Evolutionary conservation across 495 filamentous ascomycete genomes (phyloP), one percentile per base, ranked within the genome.

Genomic region (Aspergillus panamensis): DNA sequence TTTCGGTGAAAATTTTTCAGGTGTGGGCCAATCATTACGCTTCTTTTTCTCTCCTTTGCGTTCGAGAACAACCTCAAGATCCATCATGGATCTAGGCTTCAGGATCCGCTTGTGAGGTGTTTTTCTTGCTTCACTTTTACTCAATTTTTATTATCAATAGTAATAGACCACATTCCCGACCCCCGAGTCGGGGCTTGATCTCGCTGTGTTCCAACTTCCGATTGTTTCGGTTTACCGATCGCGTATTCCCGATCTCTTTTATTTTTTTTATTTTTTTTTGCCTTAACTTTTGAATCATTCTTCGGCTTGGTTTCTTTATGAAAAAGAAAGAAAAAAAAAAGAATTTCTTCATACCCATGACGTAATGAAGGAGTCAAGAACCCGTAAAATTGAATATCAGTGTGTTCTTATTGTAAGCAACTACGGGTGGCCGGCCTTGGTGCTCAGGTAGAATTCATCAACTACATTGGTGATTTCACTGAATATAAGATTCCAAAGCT

Each of bases 1-100:
- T 70, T 70, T 71, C 67, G 6, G 1, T 43, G 17, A 19, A 20
- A 43, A 30, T 30, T 51, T 45, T 47, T 37, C 6, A 6, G 13
- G 1, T 10, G 42, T 40, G 35, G 53, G 43, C 53, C 57, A 59
- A 56, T 59, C 30, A 43, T n/a, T 8, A n/a, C 14, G 20, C 21
- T 30, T 29, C 12, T 45, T 20, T 45, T 45, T 45, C 9, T 5
- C 12, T 40, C 37, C 12, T 5, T 25, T 25, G 2, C 25, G 2
- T 25, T n/a, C n/a, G n/a, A n/a, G 25, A 25, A 25, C 35, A 39
- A 39, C 6, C 35, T 35, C 33, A 35, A 35, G 8, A 35, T 35
- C n/a, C n/a, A n/a, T n/a, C n/a, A n/a, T n/a, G n/a, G n/a, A n/a
- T 39, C 1, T 3, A 39, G 35, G 14, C 35, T n/a, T 39, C 10